Evolutionary conservation across 148 eudicot genomes (phyloP), one percentile per base, ranked within the genome.

Genomic region (Bassia scoparia): DNA sequence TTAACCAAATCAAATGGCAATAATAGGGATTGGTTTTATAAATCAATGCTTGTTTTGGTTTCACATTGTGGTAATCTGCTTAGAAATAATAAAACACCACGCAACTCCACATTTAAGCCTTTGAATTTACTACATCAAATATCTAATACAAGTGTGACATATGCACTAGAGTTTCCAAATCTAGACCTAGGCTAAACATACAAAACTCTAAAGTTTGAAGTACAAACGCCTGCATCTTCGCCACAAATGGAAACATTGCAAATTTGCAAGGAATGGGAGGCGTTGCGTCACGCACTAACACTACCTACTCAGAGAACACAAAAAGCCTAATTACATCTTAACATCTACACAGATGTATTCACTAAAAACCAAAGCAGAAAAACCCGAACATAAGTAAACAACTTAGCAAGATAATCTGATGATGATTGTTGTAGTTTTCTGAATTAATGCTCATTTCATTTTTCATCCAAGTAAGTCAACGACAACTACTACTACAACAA

Each of bases 381-480:
- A 27, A 0, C 4, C 27, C 30, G 31, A 23, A 10, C 12, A 56
- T 5, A 15, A 56, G 61, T 11, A 7, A 13, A 26, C 14, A 26
- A 13, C 26, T 3, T 56, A 30, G 15, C 63, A 16, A 61, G 7
- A 6, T 49, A 31, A 31, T 34, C 66, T 7, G 11, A 61, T 61
- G 43, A 20, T 34, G 34, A 61, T 1, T 33, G 24, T 14, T 17
- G 34, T 18, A 31, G 2, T 4, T 61, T 34, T 34, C 43, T 31
- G 43, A 18, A 61, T 7, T 61, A 61, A 61, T 33, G 41, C 49
- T 37, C 49, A 70, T 11, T 53, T 69, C 38, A 68, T 46, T 52
- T 54, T 31, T 52, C 26, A 53, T 53, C 61, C 43, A 69, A 20
- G 30, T 69, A 69, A 53, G 29, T n/a, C 18, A n/a, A 52, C 6